Evolutionary conservation across 2,329 filamentous ascomycete genomes (phyloP).

Genomic region (Sporothrix sp.): DNA sequence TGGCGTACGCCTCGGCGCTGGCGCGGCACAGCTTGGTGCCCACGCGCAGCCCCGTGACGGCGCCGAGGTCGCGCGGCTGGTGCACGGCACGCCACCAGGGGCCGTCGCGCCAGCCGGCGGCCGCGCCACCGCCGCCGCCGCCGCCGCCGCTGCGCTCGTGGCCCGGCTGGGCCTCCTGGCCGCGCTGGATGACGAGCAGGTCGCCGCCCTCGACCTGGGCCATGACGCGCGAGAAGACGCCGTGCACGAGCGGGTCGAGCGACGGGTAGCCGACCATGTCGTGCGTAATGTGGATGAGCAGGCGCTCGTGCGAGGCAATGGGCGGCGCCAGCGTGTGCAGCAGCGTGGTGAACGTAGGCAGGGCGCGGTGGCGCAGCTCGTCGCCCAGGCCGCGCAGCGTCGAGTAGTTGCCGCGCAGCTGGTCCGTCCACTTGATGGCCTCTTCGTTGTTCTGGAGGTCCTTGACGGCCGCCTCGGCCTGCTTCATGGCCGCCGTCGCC

Average conservation of each 20-base stretch:
- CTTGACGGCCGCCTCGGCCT: conserved; percentile 85
- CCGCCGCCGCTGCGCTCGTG: conserved; percentile 21
- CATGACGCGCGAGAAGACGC: conserved; percentile 92
- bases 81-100: conserved; percentile 84
- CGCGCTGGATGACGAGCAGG: conserved; percentile 85
- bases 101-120: conserved; percentile 75
- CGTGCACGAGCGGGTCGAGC: conserved; percentile 84
- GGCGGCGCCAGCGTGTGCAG: conserved; percentile 92
- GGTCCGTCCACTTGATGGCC: conserved; percentile 90
- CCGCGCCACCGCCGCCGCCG: conserved; percentile 23
- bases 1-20: conserved; percentile 77
- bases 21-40: conserved; percentile 87
- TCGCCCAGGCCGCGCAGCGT: conserved; percentile 73
- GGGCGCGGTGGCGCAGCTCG: conserved; percentile 72
- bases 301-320: conserved; percentile 91
- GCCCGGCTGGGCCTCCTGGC: conserved; percentile 61
- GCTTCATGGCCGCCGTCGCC: conserved; percentile 76
- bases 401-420: conserved; percentile 81
- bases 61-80: conserved; percentile 63
- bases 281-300: conserved; percentile 95
- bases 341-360: conserved; percentile 91
- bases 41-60: conserved; percentile 71
- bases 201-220: conserved; percentile 97
- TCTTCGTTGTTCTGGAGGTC: conserved; percentile 96
- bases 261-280: conserved; percentile 91